phyloP scores from a whole-genome alignment of 805 yeast species.

The Saccharomyces cerevisiae region DNA sequence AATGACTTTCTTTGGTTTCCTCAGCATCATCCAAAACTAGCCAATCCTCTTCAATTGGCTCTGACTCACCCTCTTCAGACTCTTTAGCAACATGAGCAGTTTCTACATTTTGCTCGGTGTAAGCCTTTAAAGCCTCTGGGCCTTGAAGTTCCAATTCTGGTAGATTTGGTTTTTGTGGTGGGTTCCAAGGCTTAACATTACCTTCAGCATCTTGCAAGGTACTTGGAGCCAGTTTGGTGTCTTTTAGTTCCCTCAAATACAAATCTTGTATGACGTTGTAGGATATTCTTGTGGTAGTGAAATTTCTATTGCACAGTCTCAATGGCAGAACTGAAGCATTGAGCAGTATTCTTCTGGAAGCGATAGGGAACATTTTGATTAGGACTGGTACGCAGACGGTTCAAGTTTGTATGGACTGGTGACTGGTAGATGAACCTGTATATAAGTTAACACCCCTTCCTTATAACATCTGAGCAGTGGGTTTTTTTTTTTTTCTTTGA shows the following conservation, averaged over 20 bases:
- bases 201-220: constrained; percentile 68
- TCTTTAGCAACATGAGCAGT: constrained; percentile 49
- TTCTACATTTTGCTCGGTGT: constrained; percentile 68
- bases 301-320: constrained; percentile 4
- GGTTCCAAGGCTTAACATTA: constrained; percentile 73
- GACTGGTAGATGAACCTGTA: background rate
- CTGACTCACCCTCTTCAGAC: constrained; percentile 25
- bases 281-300: constrained; percentile 31
- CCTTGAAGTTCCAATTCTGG: constrained; percentile 68
- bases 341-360: background rate
- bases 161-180: constrained; percentile 68
- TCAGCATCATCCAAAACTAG: constrained; percentile 68
- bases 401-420: background rate
- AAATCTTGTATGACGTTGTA: constrained; percentile 66
- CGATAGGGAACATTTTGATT: background rate
- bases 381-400: background rate
- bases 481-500: background rate
- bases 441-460: background rate
- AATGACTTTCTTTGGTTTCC: constrained; percentile 24
- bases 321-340: background rate
- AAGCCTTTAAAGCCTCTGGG: constrained; percentile 56
- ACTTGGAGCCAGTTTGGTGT: constrained; percentile 76
- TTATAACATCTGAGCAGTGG: background rate
- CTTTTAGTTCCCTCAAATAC: constrained; percentile 73
- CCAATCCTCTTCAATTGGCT: constrained; percentile 53